Conservation (phyloP, 2,329 filamentous ascomycete genomes). For the Blastomyces gilchristii region DNA sequence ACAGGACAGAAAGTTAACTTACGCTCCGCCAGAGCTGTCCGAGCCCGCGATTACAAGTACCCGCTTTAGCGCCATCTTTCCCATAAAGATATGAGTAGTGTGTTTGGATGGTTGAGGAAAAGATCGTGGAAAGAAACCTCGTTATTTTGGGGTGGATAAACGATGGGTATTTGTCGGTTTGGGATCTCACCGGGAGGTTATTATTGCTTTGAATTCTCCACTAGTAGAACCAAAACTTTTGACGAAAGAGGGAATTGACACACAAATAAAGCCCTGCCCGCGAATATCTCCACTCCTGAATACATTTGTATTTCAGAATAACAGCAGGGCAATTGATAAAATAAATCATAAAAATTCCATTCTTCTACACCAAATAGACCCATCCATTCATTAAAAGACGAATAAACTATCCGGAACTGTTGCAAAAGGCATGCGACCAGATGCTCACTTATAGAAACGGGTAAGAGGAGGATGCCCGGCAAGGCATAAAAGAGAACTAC, state of each 20-base stretch:
- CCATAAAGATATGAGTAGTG: not conserved
- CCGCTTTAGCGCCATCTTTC: slow-evolving; percentile 30
- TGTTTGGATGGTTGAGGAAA: not conserved
- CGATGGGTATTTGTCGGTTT: not conserved
- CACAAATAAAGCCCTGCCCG: not conserved
- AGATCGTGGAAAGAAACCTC: not conserved
- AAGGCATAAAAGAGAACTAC: slow-evolving; percentile 22
- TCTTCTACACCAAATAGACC: not conserved
- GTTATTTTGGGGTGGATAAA: not conserved
- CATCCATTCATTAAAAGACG: slow-evolving; percentile 12
- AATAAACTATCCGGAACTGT: slow-evolving; percentile 1
- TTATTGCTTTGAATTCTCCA: not conserved
- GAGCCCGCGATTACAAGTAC: slow-evolving; percentile 80
- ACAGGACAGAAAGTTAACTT: slow-evolving; percentile 31
- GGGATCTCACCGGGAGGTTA: not conserved
- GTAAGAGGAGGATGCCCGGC: slow-evolving; percentile 8
- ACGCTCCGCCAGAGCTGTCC: slow-evolving; percentile 86
- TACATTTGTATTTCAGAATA: not conserved
- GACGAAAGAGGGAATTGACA: not conserved
- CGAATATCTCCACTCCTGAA: not conserved
- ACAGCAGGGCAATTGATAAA: not conserved
- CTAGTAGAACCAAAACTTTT: not conserved
- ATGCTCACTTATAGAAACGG: not conserved
- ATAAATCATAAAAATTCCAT: not conserved
- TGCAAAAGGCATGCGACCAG: not conserved